Percentiles rank a stretch among this genome's conserved stretches.
phyloP scores from a whole-genome alignment of 345 rosid species.

The Sonneratia alba region DNA sequence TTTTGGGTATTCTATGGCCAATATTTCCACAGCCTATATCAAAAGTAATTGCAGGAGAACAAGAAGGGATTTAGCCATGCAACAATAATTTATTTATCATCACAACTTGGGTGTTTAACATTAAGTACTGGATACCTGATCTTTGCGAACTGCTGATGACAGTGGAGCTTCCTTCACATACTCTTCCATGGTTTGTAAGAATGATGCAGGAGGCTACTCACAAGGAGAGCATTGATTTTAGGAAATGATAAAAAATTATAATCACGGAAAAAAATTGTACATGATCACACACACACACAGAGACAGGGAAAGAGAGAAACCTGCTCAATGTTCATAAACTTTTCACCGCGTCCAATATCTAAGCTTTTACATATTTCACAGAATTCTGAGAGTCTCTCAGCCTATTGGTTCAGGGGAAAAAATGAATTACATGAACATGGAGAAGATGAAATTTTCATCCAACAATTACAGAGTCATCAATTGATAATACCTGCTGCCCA shows the following conservation, averaged over 20 bases:
- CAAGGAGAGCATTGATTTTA: conserved; percentile 3
- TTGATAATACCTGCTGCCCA: conserved; percentile 66
- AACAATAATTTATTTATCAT: background rate
- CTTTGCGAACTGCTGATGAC: conserved; percentile 45
- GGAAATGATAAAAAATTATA: background rate
- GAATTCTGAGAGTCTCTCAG: conserved; percentile 86
- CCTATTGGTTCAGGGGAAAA: conserved; percentile 36
- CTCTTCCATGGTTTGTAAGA: conserved; percentile 98
- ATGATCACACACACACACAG: background rate
- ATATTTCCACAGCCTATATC: conserved; percentile 32
- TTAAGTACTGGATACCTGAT: conserved; percentile 43
- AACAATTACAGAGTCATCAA: background rate
- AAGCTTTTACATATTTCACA: conserved; percentile 84
- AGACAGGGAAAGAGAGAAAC: conserved; percentile 25
- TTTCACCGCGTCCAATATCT: conserved; percentile 78
- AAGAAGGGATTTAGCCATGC: background rate
- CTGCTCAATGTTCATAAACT: conserved; percentile 86
- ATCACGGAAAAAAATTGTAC: background rate
- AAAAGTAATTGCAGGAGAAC: background rate
- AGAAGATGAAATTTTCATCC: background rate
- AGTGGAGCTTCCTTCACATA: conserved; percentile 83
- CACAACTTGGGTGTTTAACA: background rate
- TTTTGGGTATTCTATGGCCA: conserved; percentile 71
- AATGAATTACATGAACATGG: background rate
- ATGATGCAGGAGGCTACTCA: conserved; percentile 83